Conservation (phyloP, 2,329 filamentous ascomycete species). For the Beauveria asiatica region DNA sequence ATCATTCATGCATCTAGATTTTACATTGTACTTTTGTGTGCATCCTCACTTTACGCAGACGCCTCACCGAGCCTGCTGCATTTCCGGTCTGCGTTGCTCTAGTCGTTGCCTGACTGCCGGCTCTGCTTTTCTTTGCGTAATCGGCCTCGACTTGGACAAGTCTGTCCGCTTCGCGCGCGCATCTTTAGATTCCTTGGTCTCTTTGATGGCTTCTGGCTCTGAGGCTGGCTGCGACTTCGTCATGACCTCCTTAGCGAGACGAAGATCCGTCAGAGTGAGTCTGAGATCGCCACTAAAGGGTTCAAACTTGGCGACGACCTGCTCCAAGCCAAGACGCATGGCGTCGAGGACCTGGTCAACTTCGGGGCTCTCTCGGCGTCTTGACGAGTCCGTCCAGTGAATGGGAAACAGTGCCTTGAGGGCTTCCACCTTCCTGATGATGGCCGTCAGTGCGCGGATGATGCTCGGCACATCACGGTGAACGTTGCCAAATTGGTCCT, state of each 20-base stretch:
- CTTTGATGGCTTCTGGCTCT: slow-evolving; percentile 12
- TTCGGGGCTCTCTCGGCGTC: slow-evolving; percentile 48
- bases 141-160: slow-evolving; percentile 24
- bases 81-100: slow-evolving; percentile 5
- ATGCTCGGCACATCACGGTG: slow-evolving; percentile 69
- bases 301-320: slow-evolving; percentile 63
- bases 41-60: slow-evolving; percentile 1
- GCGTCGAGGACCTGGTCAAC: slow-evolving; percentile 62
- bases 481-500: slow-evolving; percentile 83
- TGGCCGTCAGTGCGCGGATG: slow-evolving; percentile 61
- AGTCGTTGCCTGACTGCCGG: slow-evolving; percentile 12
- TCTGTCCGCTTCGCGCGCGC: slow-evolving; percentile 17
- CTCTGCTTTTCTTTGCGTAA: slow-evolving; percentile 18
- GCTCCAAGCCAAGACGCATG: slow-evolving; percentile 55
- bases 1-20: slow-evolving; percentile 1
- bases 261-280: slow-evolving; percentile 61
- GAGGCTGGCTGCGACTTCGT: slow-evolving; percentile 19
- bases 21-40: background rate
- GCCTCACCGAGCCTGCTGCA: slow-evolving; percentile 19
- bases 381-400: slow-evolving; percentile 73
- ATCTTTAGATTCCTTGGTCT: slow-evolving; percentile 17
- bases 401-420: slow-evolving; percentile 52
- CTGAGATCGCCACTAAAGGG: slow-evolving; percentile 64
- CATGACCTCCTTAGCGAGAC: slow-evolving; percentile 62
- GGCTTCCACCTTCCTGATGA: slow-evolving; percentile 59